Percentiles rank a stretch among this genome's conserved stretches.
Conservation (phyloP, 768 basidiomycete genomes). For the Erythrobasidium yunnanense region DNA sequence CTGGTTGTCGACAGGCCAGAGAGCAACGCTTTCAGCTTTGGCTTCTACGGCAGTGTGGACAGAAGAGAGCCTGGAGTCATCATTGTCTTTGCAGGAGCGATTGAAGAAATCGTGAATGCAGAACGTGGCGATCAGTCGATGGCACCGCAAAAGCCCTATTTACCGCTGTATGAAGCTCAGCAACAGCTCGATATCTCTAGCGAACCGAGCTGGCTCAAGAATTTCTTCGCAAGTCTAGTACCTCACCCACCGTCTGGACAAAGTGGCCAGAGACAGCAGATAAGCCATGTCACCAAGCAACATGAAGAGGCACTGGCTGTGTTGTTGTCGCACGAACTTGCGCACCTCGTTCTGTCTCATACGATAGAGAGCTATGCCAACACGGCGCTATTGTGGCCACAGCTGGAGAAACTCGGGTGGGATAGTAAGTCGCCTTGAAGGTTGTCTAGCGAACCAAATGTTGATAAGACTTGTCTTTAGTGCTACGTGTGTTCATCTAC, state of each 20-base stretch:
- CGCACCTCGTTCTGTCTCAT: conserved; percentile 80
- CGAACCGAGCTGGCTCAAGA: conserved; percentile 8
- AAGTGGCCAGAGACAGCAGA: conserved; percentile 43
- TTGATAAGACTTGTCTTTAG: conserved; percentile 1
- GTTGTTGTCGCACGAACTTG: conserved; percentile 82
- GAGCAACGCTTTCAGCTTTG: conserved; percentile 88
- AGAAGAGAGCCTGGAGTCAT: conserved; percentile 55
- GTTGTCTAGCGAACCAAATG: no score
- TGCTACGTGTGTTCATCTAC: conserved; percentile 35
- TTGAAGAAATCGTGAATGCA: conserved; percentile 66
- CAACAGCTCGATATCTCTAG: neutral
- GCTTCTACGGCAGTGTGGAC: conserved; percentile 48
- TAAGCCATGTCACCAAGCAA: conserved; percentile 54
- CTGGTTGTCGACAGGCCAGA: conserved; percentile 79
- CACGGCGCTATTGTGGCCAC: conserved; percentile 31
- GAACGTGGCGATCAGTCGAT: conserved; percentile 36
- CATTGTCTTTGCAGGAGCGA: conserved; percentile 85
- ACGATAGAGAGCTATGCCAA: conserved; percentile 33
- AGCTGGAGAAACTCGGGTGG: conserved; percentile 28
- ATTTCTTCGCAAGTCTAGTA: neutral
- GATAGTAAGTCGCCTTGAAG: conserved; percentile 27
- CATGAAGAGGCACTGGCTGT: conserved; percentile 83
- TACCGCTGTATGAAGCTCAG: neutral
- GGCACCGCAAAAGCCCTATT: neutral
- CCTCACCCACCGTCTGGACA: neutral